A percentile compares a stretch with the other conserved stretches of the same genome.
Evolutionary conservation across 2,329 filamentous ascomycete species (phyloP).

Genomic region (Trichophyton mentagrophytes): DNA sequence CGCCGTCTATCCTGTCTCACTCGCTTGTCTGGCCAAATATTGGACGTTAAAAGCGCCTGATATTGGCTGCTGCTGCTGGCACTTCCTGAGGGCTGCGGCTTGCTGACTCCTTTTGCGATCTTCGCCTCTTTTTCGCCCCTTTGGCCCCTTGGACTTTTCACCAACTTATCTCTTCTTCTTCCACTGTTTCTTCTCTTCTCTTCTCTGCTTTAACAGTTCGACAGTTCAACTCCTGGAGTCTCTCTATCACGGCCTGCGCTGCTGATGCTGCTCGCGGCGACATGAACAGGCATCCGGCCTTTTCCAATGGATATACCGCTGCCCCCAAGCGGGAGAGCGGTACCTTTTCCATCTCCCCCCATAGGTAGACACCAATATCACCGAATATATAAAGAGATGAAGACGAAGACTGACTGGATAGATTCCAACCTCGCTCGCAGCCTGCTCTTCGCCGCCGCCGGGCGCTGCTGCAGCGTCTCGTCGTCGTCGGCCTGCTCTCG

Average conservation of each 20-base stretch:
- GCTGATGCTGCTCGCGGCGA: conserved; percentile 35
- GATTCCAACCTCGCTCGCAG: conserved; percentile 74
- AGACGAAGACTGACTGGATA: conserved; percentile 23
- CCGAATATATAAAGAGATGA: neutral
- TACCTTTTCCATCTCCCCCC: conserved; percentile 77
- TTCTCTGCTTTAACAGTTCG: neutral
- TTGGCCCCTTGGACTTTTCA: neutral
- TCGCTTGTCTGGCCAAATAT: neutral
- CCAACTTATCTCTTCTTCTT: neutral
- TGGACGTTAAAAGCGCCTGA: neutral
- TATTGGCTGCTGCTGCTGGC: too few species aligned
- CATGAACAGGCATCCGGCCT: conserved; percentile 81
- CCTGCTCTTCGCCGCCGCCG: conserved; percentile 60
- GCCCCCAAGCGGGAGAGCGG: conserved; percentile 56
- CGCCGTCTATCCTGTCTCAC: neutral
- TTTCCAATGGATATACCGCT: conserved; percentile 59
- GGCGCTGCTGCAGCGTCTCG: conserved; percentile 58
- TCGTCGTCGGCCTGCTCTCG: conserved; percentile 42
- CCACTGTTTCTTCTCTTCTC: neutral
- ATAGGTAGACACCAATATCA: conserved; percentile 48
- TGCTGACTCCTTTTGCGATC: neutral
- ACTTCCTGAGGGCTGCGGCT: too few species aligned
- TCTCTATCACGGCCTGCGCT: too few species aligned
- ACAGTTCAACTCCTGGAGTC: too few species aligned
- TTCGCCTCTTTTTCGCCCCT: neutral